phyloP scores from a whole-genome alignment of 352 stramenopile species.

The Phytophthora cajani region DNA sequence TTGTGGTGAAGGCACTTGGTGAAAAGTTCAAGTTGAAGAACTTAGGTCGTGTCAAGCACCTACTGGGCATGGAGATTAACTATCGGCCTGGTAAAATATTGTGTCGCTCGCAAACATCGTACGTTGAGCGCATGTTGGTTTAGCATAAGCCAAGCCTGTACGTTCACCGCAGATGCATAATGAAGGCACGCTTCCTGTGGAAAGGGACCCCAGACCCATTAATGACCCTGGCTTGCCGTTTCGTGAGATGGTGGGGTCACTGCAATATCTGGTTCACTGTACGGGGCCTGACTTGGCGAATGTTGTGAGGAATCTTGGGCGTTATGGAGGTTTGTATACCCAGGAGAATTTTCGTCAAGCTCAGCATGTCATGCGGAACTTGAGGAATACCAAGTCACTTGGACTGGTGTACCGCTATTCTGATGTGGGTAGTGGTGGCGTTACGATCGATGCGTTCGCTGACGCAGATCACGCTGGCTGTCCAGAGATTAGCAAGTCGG shows the following conservation, averaged over 20 bases:
- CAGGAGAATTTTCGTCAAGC: neutral
- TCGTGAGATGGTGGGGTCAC: neutral
- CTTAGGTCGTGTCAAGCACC: neutral
- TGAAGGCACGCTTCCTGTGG: neutral
- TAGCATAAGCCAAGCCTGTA: neutral
- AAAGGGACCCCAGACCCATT: neutral
- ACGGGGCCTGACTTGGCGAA: neutral
- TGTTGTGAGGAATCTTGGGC: neutral
- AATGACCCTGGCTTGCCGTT: neutral
- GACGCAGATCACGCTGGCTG: no score
- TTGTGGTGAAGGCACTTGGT: neutral
- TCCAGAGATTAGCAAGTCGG: no score
- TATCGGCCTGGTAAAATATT: neutral
- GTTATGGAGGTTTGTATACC: neutral
- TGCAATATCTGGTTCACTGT: neutral
- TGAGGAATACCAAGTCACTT: neutral
- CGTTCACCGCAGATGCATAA: neutral
- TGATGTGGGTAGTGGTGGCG: no score
- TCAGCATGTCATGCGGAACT: neutral
- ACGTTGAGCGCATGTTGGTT: neutral
- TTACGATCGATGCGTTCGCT: no score
- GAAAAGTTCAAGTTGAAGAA: neutral
- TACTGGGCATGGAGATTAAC: neutral
- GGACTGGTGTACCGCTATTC: neutral
- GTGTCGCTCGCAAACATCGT: neutral